Percentiles rank a stretch among this genome's conserved stretches.
Evolutionary conservation across 257 asterid genomes (phyloP).

Genomic region (Nicotiana knightiana): DNA sequence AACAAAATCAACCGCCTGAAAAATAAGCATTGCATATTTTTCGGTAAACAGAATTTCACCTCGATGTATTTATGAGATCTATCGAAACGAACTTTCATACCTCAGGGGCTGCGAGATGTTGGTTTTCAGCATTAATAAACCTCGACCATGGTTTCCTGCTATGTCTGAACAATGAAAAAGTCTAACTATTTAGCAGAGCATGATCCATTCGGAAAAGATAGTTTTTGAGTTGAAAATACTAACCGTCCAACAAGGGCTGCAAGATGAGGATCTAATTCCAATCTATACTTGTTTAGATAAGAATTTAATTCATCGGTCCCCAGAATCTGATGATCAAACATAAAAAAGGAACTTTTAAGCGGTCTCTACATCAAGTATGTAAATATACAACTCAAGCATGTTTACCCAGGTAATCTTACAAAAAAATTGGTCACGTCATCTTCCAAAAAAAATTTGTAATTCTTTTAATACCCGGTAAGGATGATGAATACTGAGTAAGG

Average conservation of each 20-base stretch:
- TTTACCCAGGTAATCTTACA: background rate
- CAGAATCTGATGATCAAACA: slow-evolving; percentile 42
- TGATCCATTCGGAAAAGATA: background rate
- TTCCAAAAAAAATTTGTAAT: background rate
- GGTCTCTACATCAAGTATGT: background rate
- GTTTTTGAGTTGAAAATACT: background rate
- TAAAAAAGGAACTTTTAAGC: no score
- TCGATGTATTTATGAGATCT: background rate
- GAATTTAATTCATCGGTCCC: slow-evolving; percentile 70
- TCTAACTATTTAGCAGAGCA: background rate
- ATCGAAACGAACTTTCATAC: slow-evolving; percentile 30
- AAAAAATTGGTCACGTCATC: background rate
- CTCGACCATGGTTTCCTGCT: slow-evolving; percentile 31
- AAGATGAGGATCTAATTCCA: slow-evolving; percentile 65
- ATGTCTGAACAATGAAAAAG: slow-evolving; percentile 20
- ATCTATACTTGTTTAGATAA: slow-evolving; percentile 56
- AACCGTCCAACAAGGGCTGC: slow-evolving; percentile 84
- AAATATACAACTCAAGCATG: background rate
- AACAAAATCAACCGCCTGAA: slow-evolving; percentile 89
- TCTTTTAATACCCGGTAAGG: background rate
- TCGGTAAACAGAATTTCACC: background rate
- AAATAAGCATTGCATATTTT: background rate
- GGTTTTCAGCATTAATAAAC: slow-evolving; percentile 38
- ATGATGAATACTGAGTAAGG: background rate
- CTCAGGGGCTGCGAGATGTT: slow-evolving; percentile 67